Percentiles rank a stretch among this genome's conserved stretches.
Conservation (phyloP, 257 asterid species). For the Verbena officinalis region DNA sequence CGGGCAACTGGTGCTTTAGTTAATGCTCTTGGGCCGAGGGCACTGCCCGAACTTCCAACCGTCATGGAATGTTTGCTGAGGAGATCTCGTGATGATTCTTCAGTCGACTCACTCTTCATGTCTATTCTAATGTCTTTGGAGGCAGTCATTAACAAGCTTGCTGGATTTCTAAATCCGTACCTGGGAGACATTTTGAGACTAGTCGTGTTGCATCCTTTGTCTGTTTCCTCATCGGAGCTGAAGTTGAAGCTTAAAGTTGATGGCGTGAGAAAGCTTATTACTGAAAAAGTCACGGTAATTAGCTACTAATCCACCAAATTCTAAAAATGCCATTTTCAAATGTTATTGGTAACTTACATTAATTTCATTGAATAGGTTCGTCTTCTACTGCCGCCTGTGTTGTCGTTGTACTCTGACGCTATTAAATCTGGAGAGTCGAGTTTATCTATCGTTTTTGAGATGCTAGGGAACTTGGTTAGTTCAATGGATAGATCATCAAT, state of each 20-base stretch:
- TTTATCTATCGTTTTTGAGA: slow-evolving; percentile 64
- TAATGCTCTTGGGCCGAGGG: slow-evolving; percentile 80
- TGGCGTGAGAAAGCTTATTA: slow-evolving; percentile 70
- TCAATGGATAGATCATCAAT: slow-evolving; percentile 81
- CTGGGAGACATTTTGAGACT: slow-evolving; percentile 66
- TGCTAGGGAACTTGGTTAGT: slow-evolving; percentile 66
- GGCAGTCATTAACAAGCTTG: slow-evolving; percentile 79
- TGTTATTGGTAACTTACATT: slow-evolving; percentile 18
- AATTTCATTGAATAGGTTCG: slow-evolving; percentile 63
- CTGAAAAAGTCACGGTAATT: slow-evolving; percentile 82
- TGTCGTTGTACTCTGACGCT: slow-evolving; percentile 67
- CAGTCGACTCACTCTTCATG: slow-evolving; percentile 48
- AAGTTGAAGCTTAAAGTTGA: slow-evolving; percentile 73
- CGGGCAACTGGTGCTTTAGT: slow-evolving; percentile 77
- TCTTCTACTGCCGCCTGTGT: slow-evolving; percentile 72
- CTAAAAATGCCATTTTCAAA: background rate
- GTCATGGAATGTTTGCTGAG: slow-evolving; percentile 62
- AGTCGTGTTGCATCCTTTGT: slow-evolving; percentile 66
- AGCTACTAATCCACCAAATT: slow-evolving; percentile 29
- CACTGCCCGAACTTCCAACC: slow-evolving; percentile 76
- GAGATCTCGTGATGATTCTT: slow-evolving; percentile 44
- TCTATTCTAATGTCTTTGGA: slow-evolving; percentile 72
- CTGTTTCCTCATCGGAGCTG: slow-evolving; percentile 48
- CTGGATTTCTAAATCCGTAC: slow-evolving; percentile 80
- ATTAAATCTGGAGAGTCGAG: slow-evolving; percentile 66